Evolutionary conservation across 768 basidiomycete species (phyloP).

Genomic region (Phylloporus sp.): DNA sequence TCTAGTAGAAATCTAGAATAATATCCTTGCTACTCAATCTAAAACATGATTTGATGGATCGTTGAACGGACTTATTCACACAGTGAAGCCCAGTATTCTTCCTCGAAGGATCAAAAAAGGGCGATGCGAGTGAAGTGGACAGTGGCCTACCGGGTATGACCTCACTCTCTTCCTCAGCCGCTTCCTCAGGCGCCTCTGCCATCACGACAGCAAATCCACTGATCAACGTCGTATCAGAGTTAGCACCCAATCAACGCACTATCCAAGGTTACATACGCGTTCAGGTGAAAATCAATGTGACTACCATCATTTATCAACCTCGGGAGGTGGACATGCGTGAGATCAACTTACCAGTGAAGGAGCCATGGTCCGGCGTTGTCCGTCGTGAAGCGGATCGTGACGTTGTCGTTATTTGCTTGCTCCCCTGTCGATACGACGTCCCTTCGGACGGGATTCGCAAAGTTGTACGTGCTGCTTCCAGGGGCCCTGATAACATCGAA

Average conservation of each 20-base stretch:
- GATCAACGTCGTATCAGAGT: not conserved
- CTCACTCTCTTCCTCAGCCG: conserved; percentile 7
- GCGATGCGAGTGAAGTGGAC: too few species aligned
- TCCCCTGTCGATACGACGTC: conserved; percentile 40
- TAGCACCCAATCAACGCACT: not conserved
- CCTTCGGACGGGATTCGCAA: conserved; percentile 47
- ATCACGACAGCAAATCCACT: conserved; percentile 29
- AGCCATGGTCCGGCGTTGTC: conserved; percentile 47
- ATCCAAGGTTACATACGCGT: conserved; percentile 9
- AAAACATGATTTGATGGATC: too few species aligned
- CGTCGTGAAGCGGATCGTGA: conserved; percentile 58
- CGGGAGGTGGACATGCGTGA: too few species aligned
- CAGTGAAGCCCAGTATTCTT: not conserved
- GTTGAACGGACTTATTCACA: too few species aligned
- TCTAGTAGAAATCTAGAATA: too few species aligned
- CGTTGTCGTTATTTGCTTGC: conserved; percentile 31
- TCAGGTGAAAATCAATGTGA: conserved; percentile 22
- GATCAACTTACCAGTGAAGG: conserved; percentile 19
- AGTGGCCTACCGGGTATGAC: conserved; percentile 17
- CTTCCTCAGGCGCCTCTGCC: conserved; percentile 19
- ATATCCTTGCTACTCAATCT: too few species aligned
- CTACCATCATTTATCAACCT: not conserved
- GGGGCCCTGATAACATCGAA: conserved; percentile 41
- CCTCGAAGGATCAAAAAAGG: not conserved
- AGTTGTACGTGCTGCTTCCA: conserved; percentile 38